These are phyloP conservation scores for Eucalyptus coolabah DNA, from an alignment of 345 rosid genomes.

Conservation along the genomic window DNA sequence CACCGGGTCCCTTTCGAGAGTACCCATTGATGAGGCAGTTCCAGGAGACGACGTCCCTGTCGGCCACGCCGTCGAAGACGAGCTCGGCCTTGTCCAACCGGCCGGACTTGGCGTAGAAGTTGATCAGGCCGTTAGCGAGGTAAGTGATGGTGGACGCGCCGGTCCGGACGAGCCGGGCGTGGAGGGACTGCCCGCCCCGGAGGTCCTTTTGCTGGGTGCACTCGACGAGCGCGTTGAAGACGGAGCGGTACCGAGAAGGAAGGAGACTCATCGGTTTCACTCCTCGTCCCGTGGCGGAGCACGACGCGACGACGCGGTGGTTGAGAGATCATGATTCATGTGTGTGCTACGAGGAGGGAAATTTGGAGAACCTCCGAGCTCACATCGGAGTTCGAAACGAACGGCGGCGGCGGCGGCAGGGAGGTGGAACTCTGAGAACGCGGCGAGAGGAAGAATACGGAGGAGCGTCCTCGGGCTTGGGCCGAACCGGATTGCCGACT, in stretches of 20 bases:
- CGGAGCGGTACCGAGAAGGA: slow-evolving; percentile 12
- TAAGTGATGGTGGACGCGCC: slow-evolving; percentile 20
- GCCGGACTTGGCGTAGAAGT: slow-evolving; percentile 60
- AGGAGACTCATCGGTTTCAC: neutral
- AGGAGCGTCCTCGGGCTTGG: neutral
- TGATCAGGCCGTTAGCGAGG: slow-evolving; percentile 56
- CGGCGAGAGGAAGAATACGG: neutral
- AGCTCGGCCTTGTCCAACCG: slow-evolving; percentile 31
- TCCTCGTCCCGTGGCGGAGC: rapidly evolving
- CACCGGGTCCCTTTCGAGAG: slow-evolving; percentile 38
- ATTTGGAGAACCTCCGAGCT: neutral
- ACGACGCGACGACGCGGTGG: neutral
- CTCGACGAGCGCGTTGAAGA: slow-evolving; percentile 26
- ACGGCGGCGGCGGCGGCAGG: neutral
- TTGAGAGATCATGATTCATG: neutral
- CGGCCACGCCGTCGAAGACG: slow-evolving; percentile 34
- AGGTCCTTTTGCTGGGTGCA: slow-evolving; percentile 37
- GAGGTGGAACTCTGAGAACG: neutral
- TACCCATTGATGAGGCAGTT: slow-evolving; percentile 73
- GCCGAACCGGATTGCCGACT: neutral
- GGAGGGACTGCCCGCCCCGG: slow-evolving; percentile 41
- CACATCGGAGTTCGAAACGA: neutral
- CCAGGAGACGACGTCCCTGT: slow-evolving; percentile 70
- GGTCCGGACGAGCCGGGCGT: slow-evolving; percentile 37
- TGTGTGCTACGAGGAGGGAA: neutral